These are phyloP conservation scores for Cladosporium velox DNA, from an alignment of 2,329 filamentous ascomycete genomes.

Conservation along the genomic window DNA sequence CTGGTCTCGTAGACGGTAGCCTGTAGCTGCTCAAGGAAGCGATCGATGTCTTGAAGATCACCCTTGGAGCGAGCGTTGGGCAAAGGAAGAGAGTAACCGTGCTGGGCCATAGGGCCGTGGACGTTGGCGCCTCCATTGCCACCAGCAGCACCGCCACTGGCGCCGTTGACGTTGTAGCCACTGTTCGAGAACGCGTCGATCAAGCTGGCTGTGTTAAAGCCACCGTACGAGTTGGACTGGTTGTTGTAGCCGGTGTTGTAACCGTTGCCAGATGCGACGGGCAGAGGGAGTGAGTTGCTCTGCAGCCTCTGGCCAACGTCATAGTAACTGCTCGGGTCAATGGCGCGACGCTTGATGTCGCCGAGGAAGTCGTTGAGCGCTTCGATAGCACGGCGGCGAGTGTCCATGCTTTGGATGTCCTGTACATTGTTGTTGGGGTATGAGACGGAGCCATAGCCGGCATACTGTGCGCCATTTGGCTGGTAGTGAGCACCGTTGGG, in stretches of 20 bases:
- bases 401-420: constrained; percentile 57
- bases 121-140: constrained; percentile 50
- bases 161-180: constrained; percentile 29
- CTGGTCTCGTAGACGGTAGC: constrained; percentile 93
- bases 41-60: constrained; percentile 90
- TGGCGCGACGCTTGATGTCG: constrained; percentile 84
- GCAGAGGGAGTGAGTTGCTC: constrained; percentile 59
- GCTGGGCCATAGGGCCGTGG: constrained; percentile 62
- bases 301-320: constrained; percentile 88
- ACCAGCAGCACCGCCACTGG: constrained; percentile 21
- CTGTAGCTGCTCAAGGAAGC: constrained; percentile 94
- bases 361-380: constrained; percentile 93
- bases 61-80: constrained; percentile 92
- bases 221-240: constrained; percentile 27
- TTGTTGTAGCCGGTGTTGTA: constrained; percentile 43
- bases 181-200: constrained; percentile 37
- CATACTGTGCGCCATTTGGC: constrained; percentile 35
- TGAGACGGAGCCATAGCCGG: constrained; percentile 46
- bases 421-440: constrained; percentile 46
- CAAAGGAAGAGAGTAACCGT: constrained; percentile 81
- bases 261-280: constrained; percentile 37
- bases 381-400: constrained; percentile 77
- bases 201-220: constrained; percentile 37
- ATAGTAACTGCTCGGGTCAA: constrained; percentile 85
- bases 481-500: constrained; percentile 27